phyloP scores from a whole-genome alignment of 768 basidiomycete genomes.

The Suillus sp. region DNA sequence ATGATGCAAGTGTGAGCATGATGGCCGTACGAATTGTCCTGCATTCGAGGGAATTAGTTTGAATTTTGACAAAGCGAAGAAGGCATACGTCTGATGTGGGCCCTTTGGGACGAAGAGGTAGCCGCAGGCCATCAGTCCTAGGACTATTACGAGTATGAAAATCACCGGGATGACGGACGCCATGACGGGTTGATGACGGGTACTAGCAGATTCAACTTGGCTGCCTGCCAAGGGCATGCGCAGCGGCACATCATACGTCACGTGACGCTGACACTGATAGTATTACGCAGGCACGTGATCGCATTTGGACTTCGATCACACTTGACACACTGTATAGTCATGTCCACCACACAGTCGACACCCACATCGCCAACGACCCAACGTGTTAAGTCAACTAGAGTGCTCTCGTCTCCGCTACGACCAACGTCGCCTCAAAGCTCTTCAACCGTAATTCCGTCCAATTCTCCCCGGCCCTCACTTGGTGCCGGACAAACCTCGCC shows the following conservation, averaged over 20 bases:
- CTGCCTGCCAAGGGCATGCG: no score
- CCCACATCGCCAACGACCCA: slow-evolving; percentile 22
- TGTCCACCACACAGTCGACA: slow-evolving; percentile 6
- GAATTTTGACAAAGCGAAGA: neutral
- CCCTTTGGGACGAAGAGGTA: slow-evolving; percentile 84
- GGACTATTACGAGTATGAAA: slow-evolving; percentile 63
- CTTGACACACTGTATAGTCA: slow-evolving; percentile 7
- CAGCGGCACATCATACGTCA: no score
- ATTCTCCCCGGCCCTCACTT: slow-evolving; percentile 18
- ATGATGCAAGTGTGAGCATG: slow-evolving; percentile 75
- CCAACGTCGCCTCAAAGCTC: slow-evolving; percentile 38
- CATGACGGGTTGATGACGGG: slow-evolving; percentile 42
- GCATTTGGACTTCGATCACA: no score
- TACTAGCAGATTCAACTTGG: neutral
- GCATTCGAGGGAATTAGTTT: slow-evolving; percentile 14
- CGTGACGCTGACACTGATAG: neutral
- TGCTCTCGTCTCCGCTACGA: slow-evolving; percentile 48
- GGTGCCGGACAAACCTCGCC: slow-evolving; percentile 24
- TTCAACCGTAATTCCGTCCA: slow-evolving; percentile 18
- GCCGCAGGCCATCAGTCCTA: slow-evolving; percentile 62
- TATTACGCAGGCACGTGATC: no score
- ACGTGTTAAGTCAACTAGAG: slow-evolving; percentile 33
- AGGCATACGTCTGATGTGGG: slow-evolving; percentile 82
- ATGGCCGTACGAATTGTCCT: slow-evolving; percentile 84
- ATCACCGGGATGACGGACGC: slow-evolving; percentile 70